These are phyloP conservation scores for Adansonia grandidieri DNA, from an alignment of 441 rosid species.

Conservation along the genomic window DNA sequence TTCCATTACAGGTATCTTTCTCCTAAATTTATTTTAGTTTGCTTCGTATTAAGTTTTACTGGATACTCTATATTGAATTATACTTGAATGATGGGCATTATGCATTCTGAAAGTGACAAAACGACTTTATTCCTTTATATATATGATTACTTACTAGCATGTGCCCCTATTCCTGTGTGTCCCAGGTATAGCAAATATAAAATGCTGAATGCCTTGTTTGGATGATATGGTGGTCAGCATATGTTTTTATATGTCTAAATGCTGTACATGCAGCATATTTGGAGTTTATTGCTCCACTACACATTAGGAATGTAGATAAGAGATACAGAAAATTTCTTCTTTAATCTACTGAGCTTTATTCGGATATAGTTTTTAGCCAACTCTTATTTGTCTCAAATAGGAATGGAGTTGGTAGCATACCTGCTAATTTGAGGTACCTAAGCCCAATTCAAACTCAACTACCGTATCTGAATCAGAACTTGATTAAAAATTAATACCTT, in stretches of 20 bases:
- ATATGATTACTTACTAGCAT: not conserved
- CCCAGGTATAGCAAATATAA: not conserved
- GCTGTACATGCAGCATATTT: not conserved
- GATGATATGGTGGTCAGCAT: not conserved
- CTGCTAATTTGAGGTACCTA: too few relatives aligned
- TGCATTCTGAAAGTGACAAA: constrained; percentile 4
- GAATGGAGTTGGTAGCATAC: too few relatives aligned
- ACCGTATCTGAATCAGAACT: too few relatives aligned
- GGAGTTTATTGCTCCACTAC: not conserved
- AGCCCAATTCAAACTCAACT: too few relatives aligned
- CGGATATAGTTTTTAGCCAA: not conserved
- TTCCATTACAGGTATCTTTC: constrained; percentile 79
- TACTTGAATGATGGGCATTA: constrained; percentile 12
- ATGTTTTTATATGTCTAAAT: not conserved
- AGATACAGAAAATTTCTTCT: not conserved
- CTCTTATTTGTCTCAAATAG: not conserved
- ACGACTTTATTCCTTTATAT: not conserved
- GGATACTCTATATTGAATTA: not conserved
- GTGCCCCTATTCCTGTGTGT: not conserved
- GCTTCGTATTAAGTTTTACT: not conserved
- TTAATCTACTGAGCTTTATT: not conserved
- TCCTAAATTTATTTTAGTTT: not conserved
- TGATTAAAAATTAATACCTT: too few relatives aligned
- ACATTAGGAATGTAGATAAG: not conserved
- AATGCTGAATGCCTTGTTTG: not conserved